phyloP scores from a whole-genome alignment of 495 filamentous ascomycete genomes.

The Aspergillus asperescens region DNA sequence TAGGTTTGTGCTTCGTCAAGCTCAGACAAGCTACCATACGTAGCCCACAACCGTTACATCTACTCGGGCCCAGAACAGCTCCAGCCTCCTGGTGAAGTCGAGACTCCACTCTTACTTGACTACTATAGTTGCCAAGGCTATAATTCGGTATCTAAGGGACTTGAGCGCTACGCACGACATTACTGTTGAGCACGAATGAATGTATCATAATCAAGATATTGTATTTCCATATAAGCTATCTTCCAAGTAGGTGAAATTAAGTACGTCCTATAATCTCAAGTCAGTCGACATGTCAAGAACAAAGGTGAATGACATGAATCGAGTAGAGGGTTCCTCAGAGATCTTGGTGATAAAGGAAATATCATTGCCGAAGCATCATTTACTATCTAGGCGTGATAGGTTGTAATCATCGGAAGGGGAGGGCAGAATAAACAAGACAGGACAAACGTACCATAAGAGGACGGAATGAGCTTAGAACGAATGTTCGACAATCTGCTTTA shows the following conservation, averaged over 20 bases:
- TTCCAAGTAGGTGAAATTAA: too few species aligned
- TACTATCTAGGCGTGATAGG: slow-evolving; percentile 79
- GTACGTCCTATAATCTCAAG: slow-evolving; percentile 13
- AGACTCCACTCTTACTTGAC: too few species aligned
- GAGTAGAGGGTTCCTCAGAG: slow-evolving; percentile 56
- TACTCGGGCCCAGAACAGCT: too few species aligned
- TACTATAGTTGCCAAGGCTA: too few species aligned
- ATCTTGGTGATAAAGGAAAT: slow-evolving; percentile 72
- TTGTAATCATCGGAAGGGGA: slow-evolving; percentile 63
- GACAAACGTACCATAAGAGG: slow-evolving; percentile 8
- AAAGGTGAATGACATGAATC: slow-evolving; percentile 17
- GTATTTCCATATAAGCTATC: background rate
- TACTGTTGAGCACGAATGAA: too few species aligned
- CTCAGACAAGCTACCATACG: too few species aligned
- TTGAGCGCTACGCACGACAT: too few species aligned
- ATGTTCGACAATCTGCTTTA: background rate
- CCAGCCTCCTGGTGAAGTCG: too few species aligned
- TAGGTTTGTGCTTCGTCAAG: too few species aligned
- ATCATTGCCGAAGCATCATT: slow-evolving; percentile 67
- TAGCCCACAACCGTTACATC: too few species aligned
- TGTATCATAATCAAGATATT: too few species aligned
- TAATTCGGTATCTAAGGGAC: too few species aligned
- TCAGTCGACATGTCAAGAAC: slow-evolving; percentile 28
- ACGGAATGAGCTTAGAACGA: background rate
- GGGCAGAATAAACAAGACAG: slow-evolving; percentile 11